Evolutionary conservation across 2,329 filamentous ascomycete species (phyloP), one percentile per base, ranked within the genome.

Genomic region (Aureobasidium sp.): DNA sequence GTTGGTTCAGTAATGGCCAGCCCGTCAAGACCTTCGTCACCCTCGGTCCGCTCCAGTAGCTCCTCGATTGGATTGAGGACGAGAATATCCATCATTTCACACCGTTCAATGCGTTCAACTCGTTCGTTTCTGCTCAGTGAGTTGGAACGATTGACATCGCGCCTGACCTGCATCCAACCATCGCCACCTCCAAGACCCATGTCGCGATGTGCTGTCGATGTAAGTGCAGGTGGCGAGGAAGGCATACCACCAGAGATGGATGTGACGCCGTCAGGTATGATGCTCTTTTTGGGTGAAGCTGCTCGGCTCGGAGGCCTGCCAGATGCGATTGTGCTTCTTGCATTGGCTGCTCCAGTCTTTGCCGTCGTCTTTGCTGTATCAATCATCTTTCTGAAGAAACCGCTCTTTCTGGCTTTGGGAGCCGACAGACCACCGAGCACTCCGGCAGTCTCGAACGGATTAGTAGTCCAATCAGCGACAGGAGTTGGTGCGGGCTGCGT

Each of bases 91-190:
- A 97, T 86, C 90, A 97, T 94, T 70, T 96, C 88, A 70, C 92
- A 97, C 60, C 93, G 84, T 69, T 99, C 93, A 47, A 85, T 87
- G 60, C 93, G 82, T 72, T 99, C 94, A 42, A 86, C 81, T 22
- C 87, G 84, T 76, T 99, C 94, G 66, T 93, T 94, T 64, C 87
- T 87, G 74, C 92, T 96, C 41, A 97, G 80, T 0, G 93, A 94
- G 71, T 96, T 97, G 3, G 93, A 96, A 39, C 94, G 85, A 74
- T 99, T 97, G 51, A 99, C 88, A 74, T 99, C 95, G 49, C 94
- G 86, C 39, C 94, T 88, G 25, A 97, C 91, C 73, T 97, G 92
- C n/a, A 99, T 91, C 92, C 94, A 99, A 72, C 97, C 93, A 15
- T 89, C 82, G 1, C 80, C 78, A 62, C 75, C 78, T 68, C 77